A percentile compares a stretch with the other conserved stretches of the same genome.
phyloP scores from a whole-genome alignment of 345 rosid species.

The Lepidium sativum region DNA sequence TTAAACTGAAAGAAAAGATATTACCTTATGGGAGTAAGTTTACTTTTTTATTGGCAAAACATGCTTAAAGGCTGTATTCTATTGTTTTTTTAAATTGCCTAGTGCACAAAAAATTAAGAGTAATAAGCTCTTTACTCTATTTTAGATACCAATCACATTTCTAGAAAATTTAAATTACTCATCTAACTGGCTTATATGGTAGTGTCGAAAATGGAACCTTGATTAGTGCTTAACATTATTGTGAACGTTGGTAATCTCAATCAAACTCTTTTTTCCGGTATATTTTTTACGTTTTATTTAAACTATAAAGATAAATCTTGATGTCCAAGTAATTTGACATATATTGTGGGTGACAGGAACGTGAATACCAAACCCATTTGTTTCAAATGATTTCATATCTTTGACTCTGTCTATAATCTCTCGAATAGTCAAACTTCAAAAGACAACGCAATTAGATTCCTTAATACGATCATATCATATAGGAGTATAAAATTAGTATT shows the following conservation, averaged over 20 bases:
- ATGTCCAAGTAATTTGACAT: slow-evolving; percentile 20
- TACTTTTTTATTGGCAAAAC: neutral
- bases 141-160: neutral
- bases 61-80: neutral
- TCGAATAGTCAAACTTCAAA: slow-evolving; percentile 13
- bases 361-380: slow-evolving; percentile 14
- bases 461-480: neutral
- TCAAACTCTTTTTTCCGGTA: neutral
- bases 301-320: slow-evolving; percentile 10
- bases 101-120: neutral
- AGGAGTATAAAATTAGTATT: neutral
- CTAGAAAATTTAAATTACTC: neutral
- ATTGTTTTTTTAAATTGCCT: neutral
- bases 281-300: neutral
- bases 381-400: slow-evolving; percentile 9
- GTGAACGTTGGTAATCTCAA: neutral
- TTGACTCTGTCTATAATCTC: slow-evolving; percentile 18
- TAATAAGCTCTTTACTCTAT: neutral
- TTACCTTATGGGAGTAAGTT: too few relatives aligned
- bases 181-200: neutral
- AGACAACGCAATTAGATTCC: slow-evolving; percentile 17
- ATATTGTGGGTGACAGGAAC: slow-evolving; percentile 4
- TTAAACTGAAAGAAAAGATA: too few relatives aligned
- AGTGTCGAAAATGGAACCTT: neutral
- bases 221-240: neutral